Evolutionary conservation across 2,329 filamentous ascomycete genomes (phyloP).

Genomic region (Neofusicoccum sp.): DNA sequence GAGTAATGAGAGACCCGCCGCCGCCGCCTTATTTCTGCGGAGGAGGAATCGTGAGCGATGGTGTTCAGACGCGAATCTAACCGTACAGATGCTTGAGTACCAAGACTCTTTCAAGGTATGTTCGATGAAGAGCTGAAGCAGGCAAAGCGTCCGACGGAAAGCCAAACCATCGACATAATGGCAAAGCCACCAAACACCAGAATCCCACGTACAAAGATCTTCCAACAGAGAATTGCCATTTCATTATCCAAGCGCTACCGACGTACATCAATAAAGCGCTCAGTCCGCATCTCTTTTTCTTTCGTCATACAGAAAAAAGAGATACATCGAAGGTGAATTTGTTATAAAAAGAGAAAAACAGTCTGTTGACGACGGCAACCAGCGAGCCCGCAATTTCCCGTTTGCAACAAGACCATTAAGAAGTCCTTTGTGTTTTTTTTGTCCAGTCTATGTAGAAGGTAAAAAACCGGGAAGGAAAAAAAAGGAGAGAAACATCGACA

Average conservation of each 20-base stretch:
- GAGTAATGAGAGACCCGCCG: too few relatives aligned
- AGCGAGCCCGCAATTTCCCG: neutral
- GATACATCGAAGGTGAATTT: too few relatives aligned
- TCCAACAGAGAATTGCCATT: neutral
- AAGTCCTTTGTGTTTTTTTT: constrained; percentile 2
- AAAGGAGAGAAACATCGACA: neutral
- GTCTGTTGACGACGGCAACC: neutral
- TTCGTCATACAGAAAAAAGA: neutral
- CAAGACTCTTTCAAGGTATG: too few relatives aligned
- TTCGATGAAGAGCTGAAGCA: too few relatives aligned
- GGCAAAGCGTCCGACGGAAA: too few relatives aligned
- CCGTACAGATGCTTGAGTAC: too few relatives aligned
- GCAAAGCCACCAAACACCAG: neutral
- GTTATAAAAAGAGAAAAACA: neutral
- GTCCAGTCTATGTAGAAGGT: constrained; percentile 8
- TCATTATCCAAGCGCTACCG: neutral
- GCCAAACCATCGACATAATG: too few relatives aligned
- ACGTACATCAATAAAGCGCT: neutral
- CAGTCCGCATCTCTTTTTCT: neutral
- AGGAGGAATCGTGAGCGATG: too few relatives aligned
- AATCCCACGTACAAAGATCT: too few relatives aligned
- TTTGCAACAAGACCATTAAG: neutral
- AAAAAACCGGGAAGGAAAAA: neutral
- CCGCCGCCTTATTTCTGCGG: too few relatives aligned
- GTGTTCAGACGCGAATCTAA: too few relatives aligned